Evolutionary conservation across 1,139 yeast genomes (phyloP).

Genomic region (Scheffersomyces stambukii): DNA sequence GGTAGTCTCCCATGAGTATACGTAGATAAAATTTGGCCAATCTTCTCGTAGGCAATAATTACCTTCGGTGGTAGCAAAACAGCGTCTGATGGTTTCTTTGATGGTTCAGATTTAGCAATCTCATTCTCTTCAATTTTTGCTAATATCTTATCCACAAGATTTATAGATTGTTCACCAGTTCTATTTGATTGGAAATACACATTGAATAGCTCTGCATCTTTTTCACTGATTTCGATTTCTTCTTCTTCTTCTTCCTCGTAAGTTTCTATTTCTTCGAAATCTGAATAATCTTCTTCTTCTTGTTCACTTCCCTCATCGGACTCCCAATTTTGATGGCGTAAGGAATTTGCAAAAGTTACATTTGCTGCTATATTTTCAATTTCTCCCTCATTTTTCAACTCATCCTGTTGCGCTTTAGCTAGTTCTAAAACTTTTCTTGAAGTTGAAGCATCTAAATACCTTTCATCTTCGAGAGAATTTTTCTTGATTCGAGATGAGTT

Average conservation of each 20-base stretch:
- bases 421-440: slow-evolving; percentile 83
- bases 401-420: slow-evolving; percentile 92
- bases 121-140: slow-evolving; percentile 82
- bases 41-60: slow-evolving; percentile 87
- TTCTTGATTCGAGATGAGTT: slow-evolving; percentile 5
- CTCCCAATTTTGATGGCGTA: slow-evolving; percentile 27
- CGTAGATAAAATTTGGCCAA: slow-evolving; percentile 82
- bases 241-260: slow-evolving; percentile 47
- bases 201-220: slow-evolving; percentile 68
- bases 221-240: slow-evolving; percentile 63
- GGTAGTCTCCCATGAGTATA: slow-evolving; percentile 97
- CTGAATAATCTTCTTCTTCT: slow-evolving; percentile 46
- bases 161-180: slow-evolving; percentile 43
- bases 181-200: slow-evolving; percentile 49
- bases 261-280: slow-evolving; percentile 46
- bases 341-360: slow-evolving; percentile 20
- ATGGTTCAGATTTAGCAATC: slow-evolving; percentile 21
- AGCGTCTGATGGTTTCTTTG: slow-evolving; percentile 33
- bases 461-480: slow-evolving; percentile 42
- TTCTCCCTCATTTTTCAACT: slow-evolving; percentile 63
- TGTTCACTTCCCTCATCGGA: slow-evolving; percentile 33
- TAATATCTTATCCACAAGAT: slow-evolving; percentile 88
- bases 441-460: slow-evolving; percentile 71
- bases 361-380: slow-evolving; percentile 5
- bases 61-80: slow-evolving; percentile 94